phyloP scores from a whole-genome alignment of 169 alveolate species.

The Cryptosporidium tyzzeri region DNA sequence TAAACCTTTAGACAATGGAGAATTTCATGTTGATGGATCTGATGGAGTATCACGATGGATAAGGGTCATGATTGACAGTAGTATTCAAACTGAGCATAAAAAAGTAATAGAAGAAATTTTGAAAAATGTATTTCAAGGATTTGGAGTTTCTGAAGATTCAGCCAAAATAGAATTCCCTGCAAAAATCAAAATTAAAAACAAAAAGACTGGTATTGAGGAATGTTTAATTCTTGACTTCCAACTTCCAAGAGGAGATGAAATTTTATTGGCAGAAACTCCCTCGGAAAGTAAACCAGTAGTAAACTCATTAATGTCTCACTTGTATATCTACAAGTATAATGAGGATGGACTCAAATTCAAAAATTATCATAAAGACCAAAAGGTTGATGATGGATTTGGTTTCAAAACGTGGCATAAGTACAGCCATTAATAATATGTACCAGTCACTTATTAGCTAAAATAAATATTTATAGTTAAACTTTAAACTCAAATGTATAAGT shows the following conservation, averaged over 20 bases:
- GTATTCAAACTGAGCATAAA: slow-evolving; percentile 45
- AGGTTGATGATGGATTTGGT: slow-evolving; percentile 39
- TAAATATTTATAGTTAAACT: neutral
- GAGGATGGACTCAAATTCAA: neutral
- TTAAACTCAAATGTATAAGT: neutral
- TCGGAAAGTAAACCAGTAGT: slow-evolving; percentile 58
- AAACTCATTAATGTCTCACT: slow-evolving; percentile 41
- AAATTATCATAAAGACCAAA: slow-evolving; percentile 29
- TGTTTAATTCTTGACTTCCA: slow-evolving; percentile 20
- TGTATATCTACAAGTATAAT: slow-evolving; percentile 44
- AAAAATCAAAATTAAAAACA: slow-evolving; percentile 21
- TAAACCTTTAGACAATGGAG: neutral
- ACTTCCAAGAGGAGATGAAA: slow-evolving; percentile 66
- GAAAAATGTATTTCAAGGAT: neutral
- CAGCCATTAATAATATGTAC: neutral
- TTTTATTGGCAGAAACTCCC: slow-evolving; percentile 27
- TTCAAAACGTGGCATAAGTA: slow-evolving; percentile 71
- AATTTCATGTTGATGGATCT: slow-evolving; percentile 24
- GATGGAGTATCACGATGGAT: slow-evolving; percentile 39
- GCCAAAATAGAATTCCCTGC: neutral
- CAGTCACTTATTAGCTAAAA: neutral
- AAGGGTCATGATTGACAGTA: slow-evolving; percentile 44
- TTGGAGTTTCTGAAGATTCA: neutral
- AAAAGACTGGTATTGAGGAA: slow-evolving; percentile 14
- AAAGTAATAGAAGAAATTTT: slow-evolving; percentile 19